phyloP scores from a whole-genome alignment of 495 filamentous ascomycete species.

The Tuber microsphaerosporum region DNA sequence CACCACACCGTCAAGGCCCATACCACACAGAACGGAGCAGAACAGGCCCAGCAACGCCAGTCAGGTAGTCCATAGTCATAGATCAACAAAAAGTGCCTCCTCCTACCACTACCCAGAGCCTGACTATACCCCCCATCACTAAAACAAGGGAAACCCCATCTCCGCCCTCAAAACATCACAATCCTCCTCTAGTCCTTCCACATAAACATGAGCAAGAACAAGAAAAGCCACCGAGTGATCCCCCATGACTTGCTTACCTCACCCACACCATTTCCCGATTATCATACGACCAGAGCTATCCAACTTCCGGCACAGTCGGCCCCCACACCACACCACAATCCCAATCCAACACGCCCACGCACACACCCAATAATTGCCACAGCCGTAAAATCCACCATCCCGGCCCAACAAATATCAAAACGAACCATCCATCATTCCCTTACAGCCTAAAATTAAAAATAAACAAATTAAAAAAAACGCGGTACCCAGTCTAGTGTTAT shows the following conservation, averaged over 20 bases:
- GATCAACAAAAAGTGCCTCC: too few relatives aligned
- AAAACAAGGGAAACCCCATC: too few relatives aligned
- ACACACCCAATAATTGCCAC: neutral
- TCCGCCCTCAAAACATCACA: neutral
- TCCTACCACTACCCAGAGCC: too few relatives aligned
- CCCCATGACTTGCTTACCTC: neutral
- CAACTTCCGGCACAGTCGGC: neutral
- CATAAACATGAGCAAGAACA: conserved; percentile 5
- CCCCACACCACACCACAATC: neutral
- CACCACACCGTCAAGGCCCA: too few relatives aligned
- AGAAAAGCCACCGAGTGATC: conserved; percentile 12
- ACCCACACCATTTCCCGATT: neutral
- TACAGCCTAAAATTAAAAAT: neutral
- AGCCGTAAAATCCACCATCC: neutral
- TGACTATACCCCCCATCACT: too few relatives aligned
- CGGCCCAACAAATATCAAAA: neutral
- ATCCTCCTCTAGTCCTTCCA: neutral
- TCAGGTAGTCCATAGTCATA: too few relatives aligned
- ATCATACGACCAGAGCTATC: too few relatives aligned
- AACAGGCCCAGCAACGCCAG: too few relatives aligned
- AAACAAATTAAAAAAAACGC: neutral
- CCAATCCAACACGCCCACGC: neutral
- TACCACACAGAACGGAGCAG: too few relatives aligned
- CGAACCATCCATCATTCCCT: neutral
- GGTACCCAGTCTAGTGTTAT: neutral